phyloP scores from a whole-genome alignment of 164 flowering plant genomes.

The Warburgia ugandensis region DNA sequence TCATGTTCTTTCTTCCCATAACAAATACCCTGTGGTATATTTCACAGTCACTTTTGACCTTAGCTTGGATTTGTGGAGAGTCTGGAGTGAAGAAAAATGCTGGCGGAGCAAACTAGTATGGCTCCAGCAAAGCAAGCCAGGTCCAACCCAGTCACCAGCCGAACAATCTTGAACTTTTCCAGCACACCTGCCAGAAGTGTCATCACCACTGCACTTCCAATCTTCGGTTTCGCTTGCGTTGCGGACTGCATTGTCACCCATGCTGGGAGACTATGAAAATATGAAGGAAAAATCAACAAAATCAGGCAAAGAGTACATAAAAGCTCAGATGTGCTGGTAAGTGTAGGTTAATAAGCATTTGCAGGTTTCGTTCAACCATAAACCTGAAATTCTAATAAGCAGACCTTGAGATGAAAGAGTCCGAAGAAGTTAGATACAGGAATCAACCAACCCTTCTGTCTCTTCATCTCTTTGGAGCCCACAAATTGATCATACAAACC shows the following conservation, averaged over 20 bases:
- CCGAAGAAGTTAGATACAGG: constrained; percentile 51
- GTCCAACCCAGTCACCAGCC: constrained; percentile 48
- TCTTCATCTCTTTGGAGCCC: constrained; percentile 27
- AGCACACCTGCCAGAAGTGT: constrained; percentile 76
- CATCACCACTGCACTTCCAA: constrained; percentile 76
- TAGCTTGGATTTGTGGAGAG: constrained; percentile 21
- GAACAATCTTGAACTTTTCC: constrained; percentile 63
- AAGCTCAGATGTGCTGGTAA: no score
- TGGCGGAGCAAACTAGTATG: constrained; percentile 54
- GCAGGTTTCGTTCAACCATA: not conserved
- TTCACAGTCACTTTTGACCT: no score
- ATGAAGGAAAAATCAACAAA: not conserved
- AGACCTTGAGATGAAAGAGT: constrained; percentile 46
- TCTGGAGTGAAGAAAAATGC: constrained; percentile 59
- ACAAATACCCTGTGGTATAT: no score
- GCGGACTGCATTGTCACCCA: constrained; percentile 50
- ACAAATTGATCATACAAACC: constrained; percentile 61
- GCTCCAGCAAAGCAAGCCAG: constrained; percentile 80
- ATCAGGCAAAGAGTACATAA: not conserved
- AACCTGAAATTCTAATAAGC: no score
- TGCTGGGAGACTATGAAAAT: constrained; percentile 46
- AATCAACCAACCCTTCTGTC: constrained; percentile 16
- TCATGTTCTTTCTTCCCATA: no score
- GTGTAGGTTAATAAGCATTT: no score
- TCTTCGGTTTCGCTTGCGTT: constrained; percentile 52